Evolutionary conservation across 2,329 filamentous ascomycete species (phyloP).

Genomic region (Bimuria novae-zelandiae): DNA sequence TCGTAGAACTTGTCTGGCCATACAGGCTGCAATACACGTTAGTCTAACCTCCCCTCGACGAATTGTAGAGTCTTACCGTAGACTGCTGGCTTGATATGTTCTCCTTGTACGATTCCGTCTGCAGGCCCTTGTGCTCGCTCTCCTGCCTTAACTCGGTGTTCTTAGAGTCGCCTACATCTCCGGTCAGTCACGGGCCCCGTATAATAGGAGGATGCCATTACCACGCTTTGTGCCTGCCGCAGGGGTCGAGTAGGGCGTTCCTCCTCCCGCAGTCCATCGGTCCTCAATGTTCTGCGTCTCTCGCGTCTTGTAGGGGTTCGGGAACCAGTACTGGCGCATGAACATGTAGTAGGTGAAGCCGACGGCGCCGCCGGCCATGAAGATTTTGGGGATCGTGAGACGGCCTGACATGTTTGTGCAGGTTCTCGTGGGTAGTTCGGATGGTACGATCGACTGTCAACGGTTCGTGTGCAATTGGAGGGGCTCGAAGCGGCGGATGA

Average conservation of each 20-base stretch:
- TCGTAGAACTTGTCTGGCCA: constrained; percentile 41
- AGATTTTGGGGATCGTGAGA: constrained; percentile 43
- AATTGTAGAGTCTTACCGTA: constrained; percentile 19
- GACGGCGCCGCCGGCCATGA: constrained; percentile 42
- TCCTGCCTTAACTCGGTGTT: constrained; percentile 30
- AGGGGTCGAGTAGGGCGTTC: constrained; percentile 37
- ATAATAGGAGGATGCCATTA: constrained; percentile 16
- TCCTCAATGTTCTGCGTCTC: constrained; percentile 42
- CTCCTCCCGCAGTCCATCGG: constrained; percentile 39
- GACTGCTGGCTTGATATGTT: constrained; percentile 33
- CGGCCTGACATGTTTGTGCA: constrained; percentile 29
- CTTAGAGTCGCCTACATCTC: constrained; percentile 23
- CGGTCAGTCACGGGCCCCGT: not conserved
- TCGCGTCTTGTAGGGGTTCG: constrained; percentile 44
- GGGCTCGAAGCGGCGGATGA: not conserved
- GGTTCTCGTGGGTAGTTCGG: not conserved
- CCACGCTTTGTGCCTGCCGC: constrained; percentile 32
- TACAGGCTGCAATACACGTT: constrained; percentile 21
- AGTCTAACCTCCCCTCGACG: not conserved
- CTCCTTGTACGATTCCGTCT: constrained; percentile 32
- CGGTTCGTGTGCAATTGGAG: constrained; percentile 1
- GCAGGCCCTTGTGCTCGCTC: constrained; percentile 32
- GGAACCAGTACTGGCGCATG: constrained; percentile 46
- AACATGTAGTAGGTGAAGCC: constrained; percentile 44
- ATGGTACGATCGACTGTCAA: constrained; percentile 2